These are phyloP conservation scores for Termitomyces bulborhizus DNA, from an alignment of 768 basidiomycete genomes.

Conservation along the genomic window DNA sequence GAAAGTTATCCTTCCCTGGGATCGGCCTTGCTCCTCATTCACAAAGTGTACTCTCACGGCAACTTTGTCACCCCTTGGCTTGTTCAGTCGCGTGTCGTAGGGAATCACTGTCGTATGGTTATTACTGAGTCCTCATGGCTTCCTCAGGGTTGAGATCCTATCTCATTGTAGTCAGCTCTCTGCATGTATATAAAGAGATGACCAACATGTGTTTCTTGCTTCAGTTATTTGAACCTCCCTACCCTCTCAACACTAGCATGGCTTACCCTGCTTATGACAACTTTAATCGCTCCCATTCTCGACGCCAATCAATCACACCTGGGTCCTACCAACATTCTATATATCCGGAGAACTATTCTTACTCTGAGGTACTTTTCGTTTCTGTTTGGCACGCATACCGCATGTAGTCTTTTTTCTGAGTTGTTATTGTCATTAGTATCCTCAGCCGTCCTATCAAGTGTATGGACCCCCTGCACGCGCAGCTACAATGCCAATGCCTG, in stretches of 20 bases:
- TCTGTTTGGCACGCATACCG: background rate
- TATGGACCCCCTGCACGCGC: conserved; percentile 31
- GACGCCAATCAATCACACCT: conserved; percentile 31
- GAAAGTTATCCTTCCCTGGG: background rate
- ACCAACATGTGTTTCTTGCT: background rate
- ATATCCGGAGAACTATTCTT: conserved; percentile 31
- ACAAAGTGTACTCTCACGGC: background rate
- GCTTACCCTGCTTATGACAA: conserved; percentile 22
- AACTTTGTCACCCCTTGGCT: background rate
- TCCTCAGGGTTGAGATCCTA: conserved; percentile 5
- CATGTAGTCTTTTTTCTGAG: background rate
- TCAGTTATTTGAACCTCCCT: background rate
- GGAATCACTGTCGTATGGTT: conserved; percentile 1
- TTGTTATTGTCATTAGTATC: conserved; percentile 25
- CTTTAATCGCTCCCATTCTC: conserved; percentile 25
- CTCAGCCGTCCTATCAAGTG: conserved; percentile 38
- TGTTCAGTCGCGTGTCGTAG: background rate
- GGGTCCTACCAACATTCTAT: conserved; percentile 27
- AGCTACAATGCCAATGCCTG: conserved; percentile 26
- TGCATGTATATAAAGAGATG: conserved; percentile 13
- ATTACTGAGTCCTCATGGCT: conserved; percentile 14
- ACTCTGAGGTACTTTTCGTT: conserved; percentile 27
- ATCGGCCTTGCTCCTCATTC: background rate
- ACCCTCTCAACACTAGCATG: conserved; percentile 6
- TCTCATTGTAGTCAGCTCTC: conserved; percentile 12